Percentiles rank a stretch among this genome's conserved stretches.
These are phyloP conservation scores for Leishmania gerbilli DNA, from an alignment of 208 protist genomes.

Conservation along the genomic window DNA sequence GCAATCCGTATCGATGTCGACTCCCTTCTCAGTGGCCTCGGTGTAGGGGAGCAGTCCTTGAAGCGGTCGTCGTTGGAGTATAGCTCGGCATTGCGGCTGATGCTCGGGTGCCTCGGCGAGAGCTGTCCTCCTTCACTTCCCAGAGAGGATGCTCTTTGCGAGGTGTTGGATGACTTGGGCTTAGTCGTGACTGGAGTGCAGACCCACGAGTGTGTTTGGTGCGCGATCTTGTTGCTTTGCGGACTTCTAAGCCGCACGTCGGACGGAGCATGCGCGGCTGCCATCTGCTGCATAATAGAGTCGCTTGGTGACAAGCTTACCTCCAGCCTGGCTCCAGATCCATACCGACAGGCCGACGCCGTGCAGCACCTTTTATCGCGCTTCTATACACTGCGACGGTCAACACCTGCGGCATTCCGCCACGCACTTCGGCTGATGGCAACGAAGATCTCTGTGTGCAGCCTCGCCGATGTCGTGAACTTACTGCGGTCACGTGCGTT, in stretches of 20 bases:
- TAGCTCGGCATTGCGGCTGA: slow-evolving; percentile 16
- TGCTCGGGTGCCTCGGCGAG: slow-evolving; percentile 28
- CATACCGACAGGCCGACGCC: slow-evolving; percentile 5
- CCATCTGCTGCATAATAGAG: slow-evolving; percentile 16
- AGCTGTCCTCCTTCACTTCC: slow-evolving; percentile 8
- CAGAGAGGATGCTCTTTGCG: slow-evolving; percentile 18
- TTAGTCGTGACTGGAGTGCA: slow-evolving; percentile 18
- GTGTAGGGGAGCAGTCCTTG: slow-evolving; percentile 8
- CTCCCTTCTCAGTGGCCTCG: slow-evolving; percentile 19
- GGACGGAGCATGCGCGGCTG: slow-evolving; percentile 16
- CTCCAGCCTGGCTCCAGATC: slow-evolving; percentile 6
- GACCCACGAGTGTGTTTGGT: slow-evolving; percentile 28
- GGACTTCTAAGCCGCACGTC: slow-evolving; percentile 20
- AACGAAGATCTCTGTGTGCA: neutral
- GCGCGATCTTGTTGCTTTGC: slow-evolving; percentile 24
- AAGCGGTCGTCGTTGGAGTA: slow-evolving; percentile 15
- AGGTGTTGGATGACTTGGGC: slow-evolving; percentile 23
- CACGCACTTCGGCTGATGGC: slow-evolving; percentile 20
- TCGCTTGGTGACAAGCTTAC: slow-evolving; percentile 22
- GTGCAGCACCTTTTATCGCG: slow-evolving; percentile 28
- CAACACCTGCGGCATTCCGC: slow-evolving; percentile 22
- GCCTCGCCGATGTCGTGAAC: slow-evolving; percentile 14
- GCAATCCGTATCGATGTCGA: slow-evolving; percentile 35
- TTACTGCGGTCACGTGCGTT: slow-evolving; percentile 11
- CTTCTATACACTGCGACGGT: slow-evolving; percentile 19